Conservation (phyloP, 2,329 filamentous ascomycete species). For the Seiridium cupressi region DNA sequence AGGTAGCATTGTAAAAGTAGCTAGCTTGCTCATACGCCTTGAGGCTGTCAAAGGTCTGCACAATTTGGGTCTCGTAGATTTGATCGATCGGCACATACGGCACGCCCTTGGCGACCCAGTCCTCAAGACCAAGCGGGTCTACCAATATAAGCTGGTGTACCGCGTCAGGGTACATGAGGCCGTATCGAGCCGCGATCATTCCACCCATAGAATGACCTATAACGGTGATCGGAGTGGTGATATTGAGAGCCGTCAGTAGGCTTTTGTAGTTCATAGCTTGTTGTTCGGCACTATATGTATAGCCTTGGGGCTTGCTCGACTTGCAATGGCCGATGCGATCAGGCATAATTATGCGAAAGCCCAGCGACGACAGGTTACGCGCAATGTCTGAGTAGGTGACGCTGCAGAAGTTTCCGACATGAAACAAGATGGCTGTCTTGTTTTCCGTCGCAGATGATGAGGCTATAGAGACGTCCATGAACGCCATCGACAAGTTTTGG, state of each 20-base stretch:
- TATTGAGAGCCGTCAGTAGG: constrained; percentile 41
- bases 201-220: constrained; percentile 56
- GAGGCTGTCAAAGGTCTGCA: constrained; percentile 42
- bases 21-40: constrained; percentile 43
- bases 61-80: constrained; percentile 33
- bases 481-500: constrained; percentile 51
- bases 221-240: constrained; percentile 40
- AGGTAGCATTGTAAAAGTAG: constrained; percentile 44
- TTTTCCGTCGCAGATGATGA: constrained; percentile 32
- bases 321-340: constrained; percentile 60
- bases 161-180: constrained; percentile 45
- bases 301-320: constrained; percentile 47
- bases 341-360: constrained; percentile 51
- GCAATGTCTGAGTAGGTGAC: constrained; percentile 51
- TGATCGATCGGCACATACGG: constrained; percentile 43
- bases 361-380: constrained; percentile 34
- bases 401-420: constrained; percentile 57
- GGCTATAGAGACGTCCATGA: constrained; percentile 44
- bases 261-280: constrained; percentile 48
- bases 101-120: constrained; percentile 49
- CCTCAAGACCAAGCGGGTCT: constrained; percentile 52
- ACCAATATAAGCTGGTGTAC: constrained; percentile 45
- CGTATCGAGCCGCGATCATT: constrained; percentile 51
- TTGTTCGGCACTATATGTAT: constrained; percentile 53
- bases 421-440: constrained; percentile 46